Percentiles rank a stretch among this genome's conserved stretches.
phyloP scores from a whole-genome alignment of 2,329 filamentous ascomycete species.

The Beauveria caledonica region DNA sequence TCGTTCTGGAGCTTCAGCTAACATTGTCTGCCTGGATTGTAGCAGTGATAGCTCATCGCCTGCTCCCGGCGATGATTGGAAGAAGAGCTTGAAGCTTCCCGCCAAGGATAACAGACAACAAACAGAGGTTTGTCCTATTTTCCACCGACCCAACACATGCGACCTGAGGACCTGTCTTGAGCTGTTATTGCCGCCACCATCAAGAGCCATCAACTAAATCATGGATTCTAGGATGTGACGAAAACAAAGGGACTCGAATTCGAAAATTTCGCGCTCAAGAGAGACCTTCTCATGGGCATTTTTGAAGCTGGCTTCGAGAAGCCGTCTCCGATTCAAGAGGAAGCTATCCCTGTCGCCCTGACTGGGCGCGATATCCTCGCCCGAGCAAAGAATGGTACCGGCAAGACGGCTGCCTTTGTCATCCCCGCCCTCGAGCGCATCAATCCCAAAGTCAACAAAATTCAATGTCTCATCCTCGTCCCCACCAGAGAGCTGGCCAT shows the following conservation, averaged over 20 bases:
- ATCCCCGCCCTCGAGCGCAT: constrained; percentile 93
- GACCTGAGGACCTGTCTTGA: not conserved
- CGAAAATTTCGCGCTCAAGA: constrained; percentile 91
- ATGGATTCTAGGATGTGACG: constrained; percentile 75
- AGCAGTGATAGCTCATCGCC: constrained; percentile 40
- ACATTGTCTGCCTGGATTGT: constrained; percentile 18
- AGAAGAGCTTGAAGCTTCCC: constrained; percentile 62
- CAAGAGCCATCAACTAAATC: not conserved
- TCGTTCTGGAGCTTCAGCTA: constrained; percentile 20
- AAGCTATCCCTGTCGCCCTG: constrained; percentile 92
- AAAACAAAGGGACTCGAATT: constrained; percentile 97
- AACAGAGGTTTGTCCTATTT: constrained; percentile 53
- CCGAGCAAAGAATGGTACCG: constrained; percentile 95
- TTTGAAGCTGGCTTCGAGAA: constrained; percentile 99
- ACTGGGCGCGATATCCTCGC: constrained; percentile 93
- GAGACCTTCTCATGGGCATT: constrained; percentile 96
- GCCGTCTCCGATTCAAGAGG: constrained; percentile 98
- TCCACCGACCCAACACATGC: not conserved
- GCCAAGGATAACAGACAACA: constrained; percentile 69
- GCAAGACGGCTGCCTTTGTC: constrained; percentile 96
- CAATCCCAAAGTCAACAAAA: constrained; percentile 93
- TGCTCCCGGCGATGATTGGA: constrained; percentile 55
- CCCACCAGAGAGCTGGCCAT: constrained; percentile 94
- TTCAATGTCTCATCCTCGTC: constrained; percentile 91
- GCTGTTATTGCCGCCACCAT: not conserved